Conservation (phyloP, 2,329 filamentous ascomycete species). For the Didymellaceae sp. region DNA sequence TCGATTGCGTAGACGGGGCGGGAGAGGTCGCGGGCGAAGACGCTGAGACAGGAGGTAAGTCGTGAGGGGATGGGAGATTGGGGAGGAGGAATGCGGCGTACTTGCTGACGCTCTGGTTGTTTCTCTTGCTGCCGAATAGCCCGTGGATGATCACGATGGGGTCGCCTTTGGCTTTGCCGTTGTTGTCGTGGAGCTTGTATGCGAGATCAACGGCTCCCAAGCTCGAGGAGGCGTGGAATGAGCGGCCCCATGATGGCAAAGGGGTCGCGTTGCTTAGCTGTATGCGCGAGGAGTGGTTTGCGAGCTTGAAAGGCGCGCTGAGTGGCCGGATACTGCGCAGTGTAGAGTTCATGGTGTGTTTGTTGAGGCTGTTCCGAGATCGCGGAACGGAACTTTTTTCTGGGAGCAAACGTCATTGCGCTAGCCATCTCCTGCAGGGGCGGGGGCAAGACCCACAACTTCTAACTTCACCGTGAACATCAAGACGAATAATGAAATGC, state of each 20-base stretch:
- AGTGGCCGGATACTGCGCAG: constrained; percentile 18
- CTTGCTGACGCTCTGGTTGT: constrained; percentile 95
- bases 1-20: constrained; percentile 86
- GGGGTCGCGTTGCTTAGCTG: constrained; percentile 6
- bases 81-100: constrained; percentile 54
- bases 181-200: constrained; percentile 45
- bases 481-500: no score
- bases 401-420: constrained; percentile 15
- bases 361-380: constrained; percentile 14
- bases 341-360: constrained; percentile 22
- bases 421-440: constrained; percentile 4
- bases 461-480: no score
- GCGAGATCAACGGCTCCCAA: constrained; percentile 40
- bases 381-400: constrained; percentile 19
- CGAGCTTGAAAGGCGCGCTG: constrained; percentile 12
- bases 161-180: constrained; percentile 48
- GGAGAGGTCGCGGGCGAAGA: constrained; percentile 78
- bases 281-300: constrained; percentile 13
- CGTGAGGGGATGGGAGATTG: neutral
- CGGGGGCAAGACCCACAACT: neutral
- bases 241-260: constrained; percentile 31
- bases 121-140: constrained; percentile 93
- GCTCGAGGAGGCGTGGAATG: constrained; percentile 36
- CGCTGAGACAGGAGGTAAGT: constrained; percentile 57
- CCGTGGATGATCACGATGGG: constrained; percentile 92